Percentiles rank a stretch among this genome's conserved stretches.
Conservation (phyloP, 2,329 filamentous ascomycete species). For the Aureobasidium uvarum region DNA sequence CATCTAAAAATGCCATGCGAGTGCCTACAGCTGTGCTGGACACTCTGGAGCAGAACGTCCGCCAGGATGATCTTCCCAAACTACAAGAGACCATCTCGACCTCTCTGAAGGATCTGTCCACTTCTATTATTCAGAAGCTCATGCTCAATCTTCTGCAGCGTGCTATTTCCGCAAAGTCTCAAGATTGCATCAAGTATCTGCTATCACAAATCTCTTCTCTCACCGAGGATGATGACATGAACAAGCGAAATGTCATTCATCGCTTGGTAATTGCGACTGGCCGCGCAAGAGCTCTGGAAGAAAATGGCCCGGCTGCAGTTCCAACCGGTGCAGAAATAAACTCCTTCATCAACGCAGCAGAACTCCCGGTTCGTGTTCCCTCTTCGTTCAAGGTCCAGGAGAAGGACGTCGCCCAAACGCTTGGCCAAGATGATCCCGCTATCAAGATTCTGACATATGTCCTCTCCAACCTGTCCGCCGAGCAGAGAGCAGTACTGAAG, state of each 20-base stretch:
- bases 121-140: conserved; percentile 41
- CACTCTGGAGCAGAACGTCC: conserved; percentile 68
- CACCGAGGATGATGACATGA: conserved; percentile 87
- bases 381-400: conserved; percentile 65
- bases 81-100: conserved; percentile 54
- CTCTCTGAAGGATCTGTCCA: conserved; percentile 15
- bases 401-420: conserved; percentile 55
- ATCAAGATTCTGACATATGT: conserved; percentile 64
- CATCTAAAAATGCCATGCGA: conserved; percentile 71
- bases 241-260: conserved; percentile 90
- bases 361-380: conserved; percentile 63
- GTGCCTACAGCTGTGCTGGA: conserved; percentile 68
- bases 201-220: conserved; percentile 67
- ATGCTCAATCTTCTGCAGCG: conserved; percentile 77
- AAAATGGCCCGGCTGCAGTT: conserved; percentile 28
- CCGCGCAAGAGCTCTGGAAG: conserved; percentile 61
- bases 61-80: conserved; percentile 61
- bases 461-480: conserved; percentile 65
- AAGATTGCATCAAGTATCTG: conserved; percentile 67
- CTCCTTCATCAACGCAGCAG: conserved; percentile 76
- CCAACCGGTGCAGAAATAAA: conserved; percentile 50
- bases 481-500: conserved; percentile 66
- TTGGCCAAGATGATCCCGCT: conserved; percentile 69
- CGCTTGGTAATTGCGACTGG: conserved; percentile 90
- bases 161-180: conserved; percentile 68